These are phyloP conservation scores for Capsicum pubescens DNA, from an alignment of 257 asterid species.

Conservation along the genomic window DNA sequence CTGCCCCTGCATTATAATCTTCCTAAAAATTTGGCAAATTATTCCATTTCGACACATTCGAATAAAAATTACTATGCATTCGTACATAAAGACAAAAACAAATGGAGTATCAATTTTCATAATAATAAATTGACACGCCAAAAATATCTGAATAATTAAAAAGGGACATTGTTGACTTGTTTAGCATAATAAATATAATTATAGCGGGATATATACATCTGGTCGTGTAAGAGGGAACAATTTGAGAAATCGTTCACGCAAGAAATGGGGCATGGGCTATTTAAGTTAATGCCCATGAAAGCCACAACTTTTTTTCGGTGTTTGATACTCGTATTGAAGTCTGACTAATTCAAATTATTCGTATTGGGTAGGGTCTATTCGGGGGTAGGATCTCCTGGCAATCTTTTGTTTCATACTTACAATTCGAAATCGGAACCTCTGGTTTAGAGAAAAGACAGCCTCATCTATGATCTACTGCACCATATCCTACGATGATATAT, in stretches of 20 bases:
- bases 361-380: too few species aligned
- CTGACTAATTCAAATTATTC: too few species aligned
- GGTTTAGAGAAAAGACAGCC: too few species aligned
- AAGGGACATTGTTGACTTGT: neutral
- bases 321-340: too few species aligned
- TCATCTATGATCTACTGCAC: too few species aligned
- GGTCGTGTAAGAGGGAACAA: slow-evolving; percentile 1
- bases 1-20: neutral
- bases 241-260: slow-evolving; percentile 20
- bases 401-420: too few species aligned
- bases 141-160: neutral
- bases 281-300: slow-evolving; percentile 22
- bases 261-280: neutral
- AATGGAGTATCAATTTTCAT: neutral
- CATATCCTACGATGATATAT: too few species aligned
- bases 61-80: neutral
- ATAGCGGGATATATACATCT: neutral
- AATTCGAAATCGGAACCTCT: too few species aligned
- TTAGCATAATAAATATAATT: neutral
- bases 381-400: too few species aligned
- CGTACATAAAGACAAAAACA: neutral
- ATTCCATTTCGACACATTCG: neutral
- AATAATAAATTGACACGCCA: neutral
- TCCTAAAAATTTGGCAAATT: neutral
- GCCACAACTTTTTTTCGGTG: neutral